Evolutionary conservation across 345 rosid species (phyloP), one percentile per base, ranked within the genome.

Genomic region (Eucalyptus pumila): DNA sequence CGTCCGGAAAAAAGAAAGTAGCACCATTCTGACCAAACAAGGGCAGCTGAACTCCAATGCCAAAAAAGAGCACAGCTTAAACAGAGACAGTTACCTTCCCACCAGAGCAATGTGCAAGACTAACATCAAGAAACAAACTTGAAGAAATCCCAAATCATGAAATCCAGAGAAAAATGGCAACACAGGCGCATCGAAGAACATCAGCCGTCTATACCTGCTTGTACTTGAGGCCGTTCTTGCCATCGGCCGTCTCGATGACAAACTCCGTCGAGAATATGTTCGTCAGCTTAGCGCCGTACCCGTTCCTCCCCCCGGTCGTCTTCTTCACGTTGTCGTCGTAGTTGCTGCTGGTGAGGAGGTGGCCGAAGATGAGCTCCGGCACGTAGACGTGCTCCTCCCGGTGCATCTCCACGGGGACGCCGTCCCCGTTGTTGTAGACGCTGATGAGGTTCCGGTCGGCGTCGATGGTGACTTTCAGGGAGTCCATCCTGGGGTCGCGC

Each of bases 261-360:
- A 98, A 98, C 92, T 98, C 97, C 2, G 95, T 96, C 0, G 99
- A 97, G 91, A 98, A 98, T 47, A 97, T 97, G 72, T 98, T 98
- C 1, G 99, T 93, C 14, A 98, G 98, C 95, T 98, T 97, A 7
- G 99, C 99, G 15, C 99, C 99, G 40, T 95, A 97, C 4, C 99
- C 99, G 23, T 98, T 98, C 87, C 99, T 94, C 12, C 99, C 99
- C 27, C 99, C 99, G 11, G 99, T 98, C 4, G 99, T 98, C 94
- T 98, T 98, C 95, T 96, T 98, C 87, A 56, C 92, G 8, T 92
- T 90, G 87, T 98, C 99, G 47, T 98, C 95, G 26, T 97, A 97
- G 87, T 98, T 97, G 83, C 99, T 97, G 72, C 99, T 97, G 0
- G 99, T 98, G 90, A 98, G 91, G 92, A 98, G 90, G 88, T 98